Base-by-base conservation (phyloP, 352 stramenopile species). In the Thalassiosira mediterranea region DNA sequence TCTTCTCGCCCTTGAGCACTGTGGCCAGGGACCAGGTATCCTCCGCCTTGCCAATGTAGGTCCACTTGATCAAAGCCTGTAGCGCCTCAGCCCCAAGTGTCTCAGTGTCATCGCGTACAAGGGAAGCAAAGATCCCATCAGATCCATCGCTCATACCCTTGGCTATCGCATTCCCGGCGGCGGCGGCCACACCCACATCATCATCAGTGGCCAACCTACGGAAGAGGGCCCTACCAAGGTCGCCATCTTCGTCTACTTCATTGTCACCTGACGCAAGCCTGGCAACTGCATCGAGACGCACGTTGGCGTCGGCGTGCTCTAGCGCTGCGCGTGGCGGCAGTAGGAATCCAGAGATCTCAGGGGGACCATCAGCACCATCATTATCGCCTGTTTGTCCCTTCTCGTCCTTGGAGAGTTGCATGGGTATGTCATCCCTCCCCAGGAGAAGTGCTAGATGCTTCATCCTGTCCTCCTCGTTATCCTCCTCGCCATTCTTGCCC, bases 321-420 rank as follows among this genome's bases (percentile, higher is more conserved):
- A 93, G 53, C 48, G 83, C 84, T 1, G 90, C 77, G 29, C 80
- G 61, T n/a, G 76, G 60, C 38, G 87, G 87, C 21, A 88, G 47
- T 2, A 86, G 57, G 19, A 17, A 29, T 48, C 60, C 40, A 10
- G 56, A 42, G 17, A 38, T 44, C n/a, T 40, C 21, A 28, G 17
- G 11, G 40, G 29, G 11, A 23, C 56, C 47, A 56, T 28, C n/a
- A n/a, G n/a, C n/a, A n/a, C n/a, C n/a, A n/a, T n/a, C n/a, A n/a
- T n/a, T n/a, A n/a, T n/a, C n/a, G n/a, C n/a, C n/a, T n/a, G n/a
- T n/a, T n/a, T n/a, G n/a, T 29, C 11, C 28, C 7, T 17, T 47
- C 40, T 31, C 38, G n/a, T 29, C 29, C 21, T 65, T 65, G 15
- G n/a, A n/a, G n/a, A n/a, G n/a, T n/a, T n/a, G n/a, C n/a, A n/a